Evolutionary conservation across 1,284 basidiomycete genomes (phyloP).

Genomic region (Trametes polyzona): DNA sequence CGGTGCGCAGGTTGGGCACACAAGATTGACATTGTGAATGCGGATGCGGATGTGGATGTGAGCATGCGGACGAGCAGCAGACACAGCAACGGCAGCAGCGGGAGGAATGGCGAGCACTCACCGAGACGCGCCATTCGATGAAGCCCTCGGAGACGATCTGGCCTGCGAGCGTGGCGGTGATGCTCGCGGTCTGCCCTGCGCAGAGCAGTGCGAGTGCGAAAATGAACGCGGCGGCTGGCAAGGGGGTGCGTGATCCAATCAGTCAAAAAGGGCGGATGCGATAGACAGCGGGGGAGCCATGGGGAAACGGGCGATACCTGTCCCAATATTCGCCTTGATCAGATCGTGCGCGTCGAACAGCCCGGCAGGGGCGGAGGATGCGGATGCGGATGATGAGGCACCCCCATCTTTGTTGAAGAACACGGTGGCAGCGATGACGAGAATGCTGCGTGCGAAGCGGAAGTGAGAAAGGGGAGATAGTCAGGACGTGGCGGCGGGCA

Average conservation of each 20-base stretch:
- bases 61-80: slow-evolving; percentile 1
- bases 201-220: slow-evolving; percentile 89
- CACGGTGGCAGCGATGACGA: slow-evolving; percentile 35
- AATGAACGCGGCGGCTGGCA: slow-evolving; percentile 77
- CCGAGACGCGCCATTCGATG: slow-evolving; percentile 86
- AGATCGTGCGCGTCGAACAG: slow-evolving; percentile 83
- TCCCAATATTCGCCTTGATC: slow-evolving; percentile 68
- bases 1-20: too few species aligned
- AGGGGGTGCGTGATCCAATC: slow-evolving; percentile 16
- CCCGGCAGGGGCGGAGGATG: slow-evolving; percentile 59
- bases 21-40: background rate
- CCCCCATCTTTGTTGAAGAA: slow-evolving; percentile 31
- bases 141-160: slow-evolving; percentile 95
- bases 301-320: slow-evolving; percentile 48
- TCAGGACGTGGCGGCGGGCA: background rate
- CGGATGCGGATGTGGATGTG: background rate
- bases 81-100: too few species aligned
- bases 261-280: slow-evolving; percentile 14
- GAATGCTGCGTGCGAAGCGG: slow-evolving; percentile 31
- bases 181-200: slow-evolving; percentile 89
- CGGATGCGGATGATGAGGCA: too few species aligned
- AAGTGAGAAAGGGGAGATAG: background rate
- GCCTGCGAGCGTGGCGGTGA: slow-evolving; percentile 92
- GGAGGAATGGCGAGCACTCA: slow-evolving; percentile 45
- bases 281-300: background rate